phyloP scores from a whole-genome alignment of 306 rosid species.

The Gastrolobium villosum region DNA sequence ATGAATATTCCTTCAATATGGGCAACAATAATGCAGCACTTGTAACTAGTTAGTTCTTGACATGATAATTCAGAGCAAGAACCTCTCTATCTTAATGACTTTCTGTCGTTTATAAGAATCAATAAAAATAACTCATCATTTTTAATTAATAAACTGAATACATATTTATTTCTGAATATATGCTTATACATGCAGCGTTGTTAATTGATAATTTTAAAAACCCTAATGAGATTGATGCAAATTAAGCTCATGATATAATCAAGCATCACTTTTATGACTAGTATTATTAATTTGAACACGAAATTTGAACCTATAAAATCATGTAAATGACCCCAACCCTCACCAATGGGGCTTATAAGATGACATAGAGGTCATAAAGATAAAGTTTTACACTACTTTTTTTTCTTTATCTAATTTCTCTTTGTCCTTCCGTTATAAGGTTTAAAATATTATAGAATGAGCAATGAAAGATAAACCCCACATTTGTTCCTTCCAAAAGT shows the following conservation, averaged over 20 bases:
- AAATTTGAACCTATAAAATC: neutral
- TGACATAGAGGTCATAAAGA: constrained; percentile 45
- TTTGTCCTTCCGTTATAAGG: constrained; percentile 32
- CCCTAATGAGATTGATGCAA: no score
- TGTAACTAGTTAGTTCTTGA: constrained; percentile 24
- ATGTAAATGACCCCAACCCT: neutral
- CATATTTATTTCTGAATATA: no score
- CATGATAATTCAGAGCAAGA: constrained; percentile 44
- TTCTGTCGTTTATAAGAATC: constrained; percentile 42
- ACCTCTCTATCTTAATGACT: constrained; percentile 45
- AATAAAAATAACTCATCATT: neutral
- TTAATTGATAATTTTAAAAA: no score
- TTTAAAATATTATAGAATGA: constrained; percentile 48
- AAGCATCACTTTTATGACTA: no score
- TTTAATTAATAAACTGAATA: neutral
- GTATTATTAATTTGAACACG: neutral
- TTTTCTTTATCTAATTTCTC: constrained; percentile 37
- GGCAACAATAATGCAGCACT: constrained; percentile 32
- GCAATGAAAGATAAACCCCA: constrained; percentile 67
- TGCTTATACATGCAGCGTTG: no score
- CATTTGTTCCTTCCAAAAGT: constrained; percentile 75
- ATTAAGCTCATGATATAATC: neutral
- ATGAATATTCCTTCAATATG: constrained; percentile 47
- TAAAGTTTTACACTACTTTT: constrained; percentile 50
- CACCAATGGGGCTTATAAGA: no score